Evolutionary conservation across 2,329 filamentous ascomycete genomes (phyloP).

Genomic region (Rhytidhysteron rufulum): DNA sequence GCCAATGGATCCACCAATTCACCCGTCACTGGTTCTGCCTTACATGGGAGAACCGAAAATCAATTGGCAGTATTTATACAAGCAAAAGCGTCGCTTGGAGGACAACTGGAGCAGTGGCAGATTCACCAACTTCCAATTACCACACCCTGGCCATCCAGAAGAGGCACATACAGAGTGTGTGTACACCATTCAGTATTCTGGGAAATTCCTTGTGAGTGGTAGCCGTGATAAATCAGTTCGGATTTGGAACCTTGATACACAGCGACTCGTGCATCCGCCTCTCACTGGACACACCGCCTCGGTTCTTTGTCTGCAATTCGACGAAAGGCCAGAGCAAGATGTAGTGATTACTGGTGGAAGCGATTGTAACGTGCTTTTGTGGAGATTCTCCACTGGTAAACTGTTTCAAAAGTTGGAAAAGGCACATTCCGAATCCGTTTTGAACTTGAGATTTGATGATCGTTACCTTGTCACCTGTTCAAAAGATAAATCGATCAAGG

Average conservation of each 20-base stretch:
- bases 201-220: conserved; percentile 84
- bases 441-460: conserved; percentile 90
- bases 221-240: conserved; percentile 85
- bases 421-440: conserved; percentile 84
- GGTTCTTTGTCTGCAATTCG: conserved; percentile 92
- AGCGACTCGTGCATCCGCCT: conserved; percentile 70
- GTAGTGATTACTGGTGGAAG: conserved; percentile 94
- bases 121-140: conserved; percentile 83
- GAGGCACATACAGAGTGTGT: conserved; percentile 92
- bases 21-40: conserved; percentile 28
- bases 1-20: conserved; percentile 23
- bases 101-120: conserved; percentile 85
- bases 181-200: conserved; percentile 87
- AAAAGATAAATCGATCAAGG: conserved; percentile 94
- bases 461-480: conserved; percentile 93
- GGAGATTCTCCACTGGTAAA: conserved; percentile 88
- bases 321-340: conserved; percentile 80
- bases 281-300: conserved; percentile 77
- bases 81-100: conserved; percentile 78
- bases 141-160: conserved; percentile 72
- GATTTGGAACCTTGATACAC: conserved; percentile 84
- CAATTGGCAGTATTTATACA: conserved; percentile 93
- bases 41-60: conserved; percentile 54
- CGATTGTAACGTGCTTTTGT: conserved; percentile 84
- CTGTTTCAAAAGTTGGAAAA: conserved; percentile 70